Percentiles rank a stretch among this genome's conserved stretches.
phyloP scores from a whole-genome alignment of 169 alveolate genomes.

The Plasmodium blacklocki region DNA sequence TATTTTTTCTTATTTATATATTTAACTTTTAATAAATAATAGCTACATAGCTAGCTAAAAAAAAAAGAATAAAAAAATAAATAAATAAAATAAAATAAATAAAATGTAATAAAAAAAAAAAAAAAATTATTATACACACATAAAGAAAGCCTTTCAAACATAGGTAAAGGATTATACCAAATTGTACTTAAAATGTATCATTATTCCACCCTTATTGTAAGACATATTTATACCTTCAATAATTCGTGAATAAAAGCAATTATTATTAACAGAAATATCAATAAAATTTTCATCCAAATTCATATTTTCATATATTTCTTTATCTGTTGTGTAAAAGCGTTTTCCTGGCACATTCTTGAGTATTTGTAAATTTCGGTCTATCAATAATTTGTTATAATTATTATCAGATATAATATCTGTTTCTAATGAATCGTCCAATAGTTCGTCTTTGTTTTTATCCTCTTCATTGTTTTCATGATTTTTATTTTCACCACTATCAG shows the following conservation, averaged over 20 bases:
- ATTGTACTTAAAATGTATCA: slow-evolving; percentile 58
- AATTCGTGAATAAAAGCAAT: slow-evolving; percentile 40
- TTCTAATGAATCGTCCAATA: not conserved
- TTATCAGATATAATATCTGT: not conserved
- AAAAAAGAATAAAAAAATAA: not conserved
- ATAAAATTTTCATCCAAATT: slow-evolving; percentile 32
- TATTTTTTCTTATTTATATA: no score
- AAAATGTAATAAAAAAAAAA: not conserved
- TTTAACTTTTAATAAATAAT: no score
- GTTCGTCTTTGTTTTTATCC: slow-evolving; percentile 4
- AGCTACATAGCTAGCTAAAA: no score
- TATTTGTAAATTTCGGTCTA: slow-evolving; percentile 37
- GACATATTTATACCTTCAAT: slow-evolving; percentile 67
- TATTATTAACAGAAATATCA: slow-evolving; percentile 69
- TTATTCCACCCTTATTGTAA: slow-evolving; percentile 28
- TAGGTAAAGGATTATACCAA: not conserved
- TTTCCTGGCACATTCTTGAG: slow-evolving; percentile 44
- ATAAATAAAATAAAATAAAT: no score
- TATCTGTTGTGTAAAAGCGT: slow-evolving; percentile 44
- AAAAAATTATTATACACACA: not conserved
- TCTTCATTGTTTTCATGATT: not conserved
- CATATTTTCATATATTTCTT: slow-evolving; percentile 54
- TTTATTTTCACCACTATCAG: slow-evolving; percentile 15
- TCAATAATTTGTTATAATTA: not conserved
- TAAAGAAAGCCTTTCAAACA: not conserved